phyloP scores from a whole-genome alignment of 768 basidiomycete species.

The Pulveroboletus sp. region DNA sequence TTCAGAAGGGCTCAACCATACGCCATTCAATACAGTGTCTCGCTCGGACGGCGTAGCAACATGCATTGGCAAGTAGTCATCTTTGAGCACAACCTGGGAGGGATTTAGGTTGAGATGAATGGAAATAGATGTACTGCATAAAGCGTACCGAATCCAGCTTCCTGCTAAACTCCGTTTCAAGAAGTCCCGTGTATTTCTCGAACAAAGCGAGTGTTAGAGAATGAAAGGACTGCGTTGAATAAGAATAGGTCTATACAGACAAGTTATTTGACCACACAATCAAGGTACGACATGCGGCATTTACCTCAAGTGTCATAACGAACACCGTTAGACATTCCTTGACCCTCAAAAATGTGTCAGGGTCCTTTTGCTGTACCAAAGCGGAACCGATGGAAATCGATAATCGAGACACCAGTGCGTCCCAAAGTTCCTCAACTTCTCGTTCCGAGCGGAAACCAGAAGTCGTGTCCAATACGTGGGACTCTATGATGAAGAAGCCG shows the following conservation, averaged over 20 bases:
- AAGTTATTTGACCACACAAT: constrained; percentile 2
- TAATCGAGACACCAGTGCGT: constrained; percentile 73
- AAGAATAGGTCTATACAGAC: constrained; percentile 70
- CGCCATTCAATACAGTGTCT: constrained; percentile 70
- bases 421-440: constrained; percentile 96
- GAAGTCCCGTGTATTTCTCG: constrained; percentile 80
- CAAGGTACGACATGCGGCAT: constrained; percentile 8
- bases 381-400: constrained; percentile 72
- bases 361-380: constrained; percentile 70
- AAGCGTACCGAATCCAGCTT: constrained; percentile 75
- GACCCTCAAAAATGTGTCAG: constrained; percentile 75
- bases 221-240: constrained; percentile 80
- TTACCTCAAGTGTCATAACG: constrained; percentile 89
- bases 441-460: constrained; percentile 85
- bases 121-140: background rate
- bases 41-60: constrained; percentile 58
- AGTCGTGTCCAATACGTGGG: constrained; percentile 85
- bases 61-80: constrained; percentile 90
- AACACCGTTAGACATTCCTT: constrained; percentile 86
- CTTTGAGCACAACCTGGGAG: constrained; percentile 72
- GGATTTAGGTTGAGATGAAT: background rate
- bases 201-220: constrained; percentile 85
- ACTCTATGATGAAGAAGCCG: constrained; percentile 97
- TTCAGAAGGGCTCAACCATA: constrained; percentile 78
- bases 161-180: constrained; percentile 77